Evolutionary conservation across 495 filamentous ascomycete species (phyloP), one percentile per base, ranked within the genome.

Genomic region (Penicillium pancosmium): DNA sequence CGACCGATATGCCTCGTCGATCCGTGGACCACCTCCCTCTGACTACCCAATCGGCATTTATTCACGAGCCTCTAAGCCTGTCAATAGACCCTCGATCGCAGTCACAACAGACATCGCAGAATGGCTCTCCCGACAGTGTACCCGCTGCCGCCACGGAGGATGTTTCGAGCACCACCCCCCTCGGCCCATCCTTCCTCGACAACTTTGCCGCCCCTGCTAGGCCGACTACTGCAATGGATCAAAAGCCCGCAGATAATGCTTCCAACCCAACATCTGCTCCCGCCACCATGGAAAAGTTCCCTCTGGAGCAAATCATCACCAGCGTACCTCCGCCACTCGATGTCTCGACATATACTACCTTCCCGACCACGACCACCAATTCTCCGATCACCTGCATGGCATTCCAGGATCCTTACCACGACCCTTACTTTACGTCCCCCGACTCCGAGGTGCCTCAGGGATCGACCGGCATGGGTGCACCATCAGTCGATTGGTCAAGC

Each of bases 401-500:
- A 34, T 73, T 78, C 55, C 75, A 77, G 56, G 78, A 81, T 61
- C 67, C 66, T 11, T 79, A 73, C 47, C 72, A 73, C 41, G 78
- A 80, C 33, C 61, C 68, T 7, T 75, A 71, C 48, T 77, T 79
- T 50, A 69, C 74, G 16, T 76, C 76, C 6, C 83, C 83, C 2
- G 88, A 91, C 53, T 77, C 81, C 54, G 90, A 93, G 11, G 68
- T 82, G 54, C 83, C 88, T 13, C 73, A 88, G 51, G 84, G 86
- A 61, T 89, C 88, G 56, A 84, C 87, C 11, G 87, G 84, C 5
- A 71, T 89, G 60, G 81, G 73, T 50, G 83, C 85, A 10, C 78
- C 81, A 11, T 82, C 86, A 7, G 85, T 90, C 43, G 88, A 91
- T 72, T 92, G 89, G 89, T 87, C 84, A 41, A 84, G 87, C 53